These are phyloP conservation scores for Hortaea werneckii DNA, from an alignment of 2,329 filamentous ascomycete genomes.

Conservation along the genomic window DNA sequence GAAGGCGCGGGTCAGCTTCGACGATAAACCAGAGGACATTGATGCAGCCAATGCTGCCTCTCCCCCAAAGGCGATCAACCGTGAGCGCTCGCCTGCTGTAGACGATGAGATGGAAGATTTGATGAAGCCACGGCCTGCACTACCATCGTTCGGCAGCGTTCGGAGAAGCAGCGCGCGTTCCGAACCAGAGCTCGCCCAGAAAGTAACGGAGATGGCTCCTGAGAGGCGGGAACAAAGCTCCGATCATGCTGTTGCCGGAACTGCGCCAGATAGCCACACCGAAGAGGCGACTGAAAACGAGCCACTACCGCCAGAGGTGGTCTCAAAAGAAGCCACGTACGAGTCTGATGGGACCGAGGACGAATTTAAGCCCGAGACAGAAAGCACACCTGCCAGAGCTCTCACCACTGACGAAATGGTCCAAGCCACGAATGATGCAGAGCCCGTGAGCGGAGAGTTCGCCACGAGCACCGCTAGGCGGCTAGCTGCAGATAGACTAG, in stretches of 20 bases:
- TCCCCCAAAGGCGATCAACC: slow-evolving; percentile 38
- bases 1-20: slow-evolving; percentile 66
- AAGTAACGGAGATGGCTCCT: slow-evolving; percentile 37
- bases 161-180: slow-evolving; percentile 27
- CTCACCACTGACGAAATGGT: slow-evolving; percentile 2
- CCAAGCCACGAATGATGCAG: slow-evolving; percentile 1
- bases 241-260: slow-evolving; percentile 48
- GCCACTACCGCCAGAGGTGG: slow-evolving; percentile 61
- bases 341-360: slow-evolving; percentile 43
- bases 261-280: slow-evolving; percentile 42
- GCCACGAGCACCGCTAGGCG: slow-evolving; percentile 5
- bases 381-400: slow-evolving; percentile 7
- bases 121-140: slow-evolving; percentile 63
- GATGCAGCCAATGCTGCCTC: slow-evolving; percentile 28
- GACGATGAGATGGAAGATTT: slow-evolving; percentile 52
- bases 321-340: slow-evolving; percentile 58
- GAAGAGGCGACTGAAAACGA: slow-evolving; percentile 35
- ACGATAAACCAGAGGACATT: slow-evolving; percentile 39
- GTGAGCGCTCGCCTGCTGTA: slow-evolving; percentile 15
- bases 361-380: slow-evolving; percentile 5
- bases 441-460: slow-evolving; percentile 15
- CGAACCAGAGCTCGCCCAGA: slow-evolving; percentile 37
- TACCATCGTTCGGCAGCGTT: slow-evolving; percentile 68
- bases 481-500: not conserved
- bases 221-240: slow-evolving; percentile 44